Base-by-base conservation (phyloP, 805 yeast genomes). In the Kodamaea sagamina region DNA sequence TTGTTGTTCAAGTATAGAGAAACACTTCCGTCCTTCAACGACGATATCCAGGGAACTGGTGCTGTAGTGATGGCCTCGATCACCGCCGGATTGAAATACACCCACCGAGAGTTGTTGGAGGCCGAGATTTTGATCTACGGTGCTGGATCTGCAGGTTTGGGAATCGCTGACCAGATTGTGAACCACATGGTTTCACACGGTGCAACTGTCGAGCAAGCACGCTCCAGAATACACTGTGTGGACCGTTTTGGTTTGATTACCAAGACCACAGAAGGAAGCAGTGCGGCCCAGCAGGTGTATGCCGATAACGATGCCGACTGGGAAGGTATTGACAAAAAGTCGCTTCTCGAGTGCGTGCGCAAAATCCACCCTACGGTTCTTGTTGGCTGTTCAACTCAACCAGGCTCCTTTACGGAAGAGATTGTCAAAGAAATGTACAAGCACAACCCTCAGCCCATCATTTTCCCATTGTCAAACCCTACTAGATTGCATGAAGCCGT, bases 1-100 rank as follows among this genome's bases (percentile, higher is more conserved):
- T 71, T 92, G 58, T 76, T 92, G 49, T 82, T 85, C 52, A 79
- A 78, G 60, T 93, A 89, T 68, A 77, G 89, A 61, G 65, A 77
- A 49, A 69, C 75, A 48, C 54, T 89, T 25, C 87, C 98, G 9
- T 90, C 97, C 61, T 92, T 92, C 75, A 92, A 92, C 62, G 99
- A 92, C 68, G 99, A 92, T 63, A 93, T 92, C 53, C 98, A 92
- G 72, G 99, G 99, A 54, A 92, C 99, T 7, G 99, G 99, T 59
- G 98, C 98, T 28, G 99, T 92, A 44, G 96, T 93, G 4, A 84
- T 89, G 86, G 92, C 96, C 7, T 89, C 98, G 1, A 78, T 92
- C 66, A 77, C 87, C 49, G 96, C 97, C 13, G 98, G 95, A 21
- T 74, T 89, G 62, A 80, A 83, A 58, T 83, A 79, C 61, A 81